Base-by-base conservation (phyloP, 768 basidiomycete genomes). In the Amanita rimosa region DNA sequence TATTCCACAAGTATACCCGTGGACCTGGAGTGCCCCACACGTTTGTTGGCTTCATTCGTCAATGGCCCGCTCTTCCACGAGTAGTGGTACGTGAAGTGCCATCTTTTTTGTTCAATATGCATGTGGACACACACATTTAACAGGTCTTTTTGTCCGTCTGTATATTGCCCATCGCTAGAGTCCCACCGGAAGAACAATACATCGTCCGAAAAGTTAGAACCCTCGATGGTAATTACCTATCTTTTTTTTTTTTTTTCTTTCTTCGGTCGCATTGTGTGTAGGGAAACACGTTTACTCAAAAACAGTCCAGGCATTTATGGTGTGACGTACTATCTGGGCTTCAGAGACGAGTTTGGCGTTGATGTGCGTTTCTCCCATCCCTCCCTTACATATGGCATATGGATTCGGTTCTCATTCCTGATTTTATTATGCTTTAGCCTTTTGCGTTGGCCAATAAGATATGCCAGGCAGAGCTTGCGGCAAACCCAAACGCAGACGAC, bases 51-150 rank as follows among this genome's bases (percentile, higher is more conserved):
- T 81, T 83, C 58, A 64, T 83, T 19, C 70, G 74, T 6, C 80
- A 77, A 57, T 81, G 80, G 77, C 82, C 82, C 16, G 73, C 79
- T 13, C 68, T 85, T n/a, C 83, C 83, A 27, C 67, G 71, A 3
- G 72, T 84, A 29, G 74, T 80, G 11, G 81, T 81, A 56, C 51
- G 77, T 71, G 19, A 4, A 27, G 9, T 4, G 7, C 6, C 7
- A 1, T 9, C 1, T 9, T 14, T 21, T 22, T 47, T 24, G 2
- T 24, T 3, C 22, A 24, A 24, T 24, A 24, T 24, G n/a, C n/a
- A n/a, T 24, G 22, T 24, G n/a, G n/a, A n/a, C n/a, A n/a, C 22
- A 24, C 22, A 3, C 22, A 24, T 24, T 16, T 26, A 26, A 24
- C 47, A 82, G 75, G 72, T 85, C 33, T 85, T 85, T 62, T 65